phyloP scores from a whole-genome alignment of 75 land plant species.

The Picea sitchensis region DNA sequence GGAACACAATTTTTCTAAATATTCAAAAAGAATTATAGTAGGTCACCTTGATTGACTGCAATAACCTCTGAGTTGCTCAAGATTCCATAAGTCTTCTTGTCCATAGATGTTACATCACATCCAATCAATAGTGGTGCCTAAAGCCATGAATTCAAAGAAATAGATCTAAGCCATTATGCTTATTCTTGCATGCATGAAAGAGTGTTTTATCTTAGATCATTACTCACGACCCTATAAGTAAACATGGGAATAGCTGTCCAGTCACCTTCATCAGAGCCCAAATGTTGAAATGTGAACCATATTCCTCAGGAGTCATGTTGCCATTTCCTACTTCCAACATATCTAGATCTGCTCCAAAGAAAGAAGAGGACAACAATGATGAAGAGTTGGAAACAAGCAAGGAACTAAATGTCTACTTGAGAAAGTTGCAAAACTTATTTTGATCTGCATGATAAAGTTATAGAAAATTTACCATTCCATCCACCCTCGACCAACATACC shows the following conservation, averaged over 20 bases:
- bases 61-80: constrained; percentile 41
- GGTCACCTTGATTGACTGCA: constrained; percentile 47
- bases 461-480: constrained; percentile 58
- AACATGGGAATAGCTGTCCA: too few relatives aligned
- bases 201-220: too few relatives aligned
- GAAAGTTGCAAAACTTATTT: too few relatives aligned
- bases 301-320: constrained; percentile 75
- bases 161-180: too few relatives aligned
- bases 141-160: background rate
- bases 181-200: too few relatives aligned
- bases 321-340: constrained; percentile 93
- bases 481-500: constrained; percentile 70
- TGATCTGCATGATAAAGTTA: too few relatives aligned
- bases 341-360: constrained; percentile 71
- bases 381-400: too few relatives aligned
- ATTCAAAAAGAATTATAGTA: too few relatives aligned
- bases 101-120: constrained; percentile 32
- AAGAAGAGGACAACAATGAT: background rate
- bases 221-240: too few relatives aligned
- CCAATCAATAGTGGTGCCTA: constrained; percentile 52
- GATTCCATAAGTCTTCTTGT: constrained; percentile 21
- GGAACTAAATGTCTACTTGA: too few relatives aligned
- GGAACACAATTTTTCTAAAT: too few relatives aligned
- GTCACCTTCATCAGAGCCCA: constrained; percentile 90
- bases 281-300: constrained; percentile 80